Evolutionary conservation across 805 yeast genomes (phyloP).

Genomic region (Starmerella sirachaensis): DNA sequence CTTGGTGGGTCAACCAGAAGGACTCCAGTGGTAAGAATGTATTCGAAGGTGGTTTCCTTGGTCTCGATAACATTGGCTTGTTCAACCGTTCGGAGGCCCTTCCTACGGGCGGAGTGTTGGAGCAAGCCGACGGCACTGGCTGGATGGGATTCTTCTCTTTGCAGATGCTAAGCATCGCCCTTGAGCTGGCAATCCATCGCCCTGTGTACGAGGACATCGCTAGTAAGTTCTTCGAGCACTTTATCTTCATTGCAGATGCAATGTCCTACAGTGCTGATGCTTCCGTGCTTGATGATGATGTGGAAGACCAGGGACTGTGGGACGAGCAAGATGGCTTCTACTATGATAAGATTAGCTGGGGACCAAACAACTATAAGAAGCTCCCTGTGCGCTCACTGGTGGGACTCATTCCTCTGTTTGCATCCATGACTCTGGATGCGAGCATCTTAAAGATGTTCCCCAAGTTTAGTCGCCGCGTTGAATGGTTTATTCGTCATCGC

Average conservation of each 20-base stretch:
- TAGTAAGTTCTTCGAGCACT: slow-evolving; percentile 87
- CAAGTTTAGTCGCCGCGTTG: slow-evolving; percentile 65
- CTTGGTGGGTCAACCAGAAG: slow-evolving; percentile 96
- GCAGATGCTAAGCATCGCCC: slow-evolving; percentile 84
- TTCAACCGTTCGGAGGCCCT: slow-evolving; percentile 86
- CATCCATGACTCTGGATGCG: slow-evolving; percentile 78
- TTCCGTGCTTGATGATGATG: slow-evolving; percentile 31
- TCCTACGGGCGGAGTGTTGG: slow-evolving; percentile 82
- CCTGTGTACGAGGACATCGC: slow-evolving; percentile 89
- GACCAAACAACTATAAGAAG: slow-evolving; percentile 48
- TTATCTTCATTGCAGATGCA: slow-evolving; percentile 82
- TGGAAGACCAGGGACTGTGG: slow-evolving; percentile 50
- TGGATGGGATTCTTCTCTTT: slow-evolving; percentile 93
- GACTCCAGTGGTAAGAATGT: slow-evolving; percentile 78
- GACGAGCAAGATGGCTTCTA: slow-evolving; percentile 79
- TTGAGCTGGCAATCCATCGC: slow-evolving; percentile 75
- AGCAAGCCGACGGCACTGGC: slow-evolving; percentile 92
- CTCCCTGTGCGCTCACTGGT: slow-evolving; percentile 81
- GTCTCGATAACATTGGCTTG: slow-evolving; percentile 83
- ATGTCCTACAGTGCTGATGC: slow-evolving; percentile 57
- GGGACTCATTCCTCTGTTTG: slow-evolving; percentile 84
- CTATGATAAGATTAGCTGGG: slow-evolving; percentile 83
- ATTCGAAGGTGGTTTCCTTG: slow-evolving; percentile 89
- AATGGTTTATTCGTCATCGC: slow-evolving; percentile 70
- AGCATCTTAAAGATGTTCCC: slow-evolving; percentile 67